Evolutionary conservation across 768 basidiomycete genomes (phyloP).

Genomic region (Dendrothele bispora): DNA sequence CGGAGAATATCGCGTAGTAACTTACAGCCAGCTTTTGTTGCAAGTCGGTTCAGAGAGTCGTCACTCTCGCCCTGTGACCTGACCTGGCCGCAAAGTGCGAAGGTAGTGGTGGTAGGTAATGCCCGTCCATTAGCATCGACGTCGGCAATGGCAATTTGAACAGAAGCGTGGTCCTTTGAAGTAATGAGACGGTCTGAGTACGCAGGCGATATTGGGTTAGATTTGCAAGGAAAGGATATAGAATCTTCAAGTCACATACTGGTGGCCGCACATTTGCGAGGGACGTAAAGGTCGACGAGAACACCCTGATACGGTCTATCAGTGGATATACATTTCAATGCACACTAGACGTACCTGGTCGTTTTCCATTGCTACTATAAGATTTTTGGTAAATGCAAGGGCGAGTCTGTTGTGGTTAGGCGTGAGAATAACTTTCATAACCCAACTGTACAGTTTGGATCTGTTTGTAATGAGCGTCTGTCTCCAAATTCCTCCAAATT

Average conservation of each 20-base stretch:
- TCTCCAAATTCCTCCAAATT: no score
- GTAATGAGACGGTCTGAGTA: constrained; percentile 91
- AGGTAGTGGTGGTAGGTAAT: constrained; percentile 77
- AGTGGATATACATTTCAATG: not conserved
- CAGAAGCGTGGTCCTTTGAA: constrained; percentile 98
- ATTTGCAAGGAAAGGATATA: not conserved
- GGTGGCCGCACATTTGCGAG: constrained; percentile 98
- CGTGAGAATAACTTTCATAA: constrained; percentile 2
- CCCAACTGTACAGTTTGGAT: not conserved
- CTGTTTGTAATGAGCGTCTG: no score
- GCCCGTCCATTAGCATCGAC: constrained; percentile 90
- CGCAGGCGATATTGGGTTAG: constrained; percentile 10
- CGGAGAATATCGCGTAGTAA: constrained; percentile 16
- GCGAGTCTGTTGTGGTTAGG: not conserved
- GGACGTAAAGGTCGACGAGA: constrained; percentile 99
- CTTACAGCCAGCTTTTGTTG: constrained; percentile 94
- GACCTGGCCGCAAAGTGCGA: constrained; percentile 93
- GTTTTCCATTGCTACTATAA: constrained; percentile 70
- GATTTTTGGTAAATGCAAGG: not conserved
- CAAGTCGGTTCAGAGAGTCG: constrained; percentile 94
- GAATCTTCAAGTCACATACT: constrained; percentile 56
- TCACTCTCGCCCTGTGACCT: constrained; percentile 95
- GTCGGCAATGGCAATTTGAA: constrained; percentile 93
- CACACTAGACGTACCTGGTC: constrained; percentile 61
- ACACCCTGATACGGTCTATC: constrained; percentile 61